Conservation (phyloP, 75 land plant genomes). For the Pinus tabuliformis region DNA sequence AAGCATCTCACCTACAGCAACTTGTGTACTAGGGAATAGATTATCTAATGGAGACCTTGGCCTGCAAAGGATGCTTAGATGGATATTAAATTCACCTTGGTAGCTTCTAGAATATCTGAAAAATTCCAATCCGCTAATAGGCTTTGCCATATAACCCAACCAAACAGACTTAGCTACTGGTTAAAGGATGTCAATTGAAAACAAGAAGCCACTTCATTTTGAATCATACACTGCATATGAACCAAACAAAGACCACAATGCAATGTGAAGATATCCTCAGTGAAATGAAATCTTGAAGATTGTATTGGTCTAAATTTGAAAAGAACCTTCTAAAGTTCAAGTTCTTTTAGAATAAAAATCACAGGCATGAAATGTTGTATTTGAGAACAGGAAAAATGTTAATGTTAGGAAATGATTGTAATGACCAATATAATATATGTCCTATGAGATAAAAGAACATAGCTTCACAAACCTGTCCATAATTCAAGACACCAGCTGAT, state of each 20-base stretch:
- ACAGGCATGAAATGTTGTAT: not conserved
- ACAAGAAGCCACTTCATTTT: not conserved
- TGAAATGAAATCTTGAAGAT: not conserved
- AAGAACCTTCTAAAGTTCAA: not conserved
- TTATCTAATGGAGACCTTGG: not conserved
- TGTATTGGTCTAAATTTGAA: not conserved
- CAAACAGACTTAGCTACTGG: not conserved
- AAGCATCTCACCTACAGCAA: no score
- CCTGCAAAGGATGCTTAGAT: not conserved
- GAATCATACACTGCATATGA: not conserved
- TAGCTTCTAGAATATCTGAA: not conserved
- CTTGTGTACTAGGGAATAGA: not conserved
- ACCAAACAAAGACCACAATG: not conserved
- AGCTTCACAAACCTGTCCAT: slow-evolving; percentile 28
- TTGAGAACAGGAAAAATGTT: not conserved
- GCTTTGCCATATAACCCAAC: not conserved
- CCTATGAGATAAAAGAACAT: not conserved
- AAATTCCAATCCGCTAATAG: not conserved
- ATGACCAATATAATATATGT: not conserved
- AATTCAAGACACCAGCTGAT: slow-evolving; percentile 36
- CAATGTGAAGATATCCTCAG: not conserved
- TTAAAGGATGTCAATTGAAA: not conserved
- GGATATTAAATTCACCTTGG: no score
- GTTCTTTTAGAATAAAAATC: not conserved
- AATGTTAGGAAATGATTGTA: not conserved